phyloP scores from a whole-genome alignment of 2,329 filamentous ascomycete genomes.

The Thyridium curvatum region DNA sequence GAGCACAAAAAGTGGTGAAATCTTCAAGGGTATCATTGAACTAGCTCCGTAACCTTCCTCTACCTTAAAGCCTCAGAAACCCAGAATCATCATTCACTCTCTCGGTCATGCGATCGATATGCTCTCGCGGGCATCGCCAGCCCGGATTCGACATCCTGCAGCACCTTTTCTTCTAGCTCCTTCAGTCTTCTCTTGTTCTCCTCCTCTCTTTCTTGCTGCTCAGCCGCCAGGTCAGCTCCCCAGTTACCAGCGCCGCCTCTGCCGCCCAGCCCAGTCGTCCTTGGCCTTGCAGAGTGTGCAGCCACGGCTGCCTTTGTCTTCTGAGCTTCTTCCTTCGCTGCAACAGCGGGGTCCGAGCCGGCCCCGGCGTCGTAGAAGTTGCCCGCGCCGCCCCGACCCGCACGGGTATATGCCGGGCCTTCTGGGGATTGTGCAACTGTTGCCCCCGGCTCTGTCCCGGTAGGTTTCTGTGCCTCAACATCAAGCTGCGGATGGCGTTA shows the following conservation, averaged over 20 bases:
- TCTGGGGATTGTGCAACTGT: conserved; percentile 7
- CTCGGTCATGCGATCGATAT: conserved; percentile 24
- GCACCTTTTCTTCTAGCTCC: conserved; percentile 34
- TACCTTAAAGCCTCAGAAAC: too few relatives aligned
- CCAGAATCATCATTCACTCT: conserved; percentile 7
- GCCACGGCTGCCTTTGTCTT: conserved; percentile 25
- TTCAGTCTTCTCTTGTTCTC: conserved; percentile 17
- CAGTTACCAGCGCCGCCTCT: conserved; percentile 56
- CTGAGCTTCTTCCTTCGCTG: conserved; percentile 25
- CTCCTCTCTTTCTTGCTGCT: conserved; percentile 20
- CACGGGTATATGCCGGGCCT: conserved; percentile 26
- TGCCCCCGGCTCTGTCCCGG: conserved; percentile 14
- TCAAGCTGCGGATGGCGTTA: conserved; percentile 7
- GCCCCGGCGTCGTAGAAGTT: conserved; percentile 43
- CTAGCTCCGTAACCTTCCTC: background rate
- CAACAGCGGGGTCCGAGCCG: conserved; percentile 21
- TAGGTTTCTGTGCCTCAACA: conserved; percentile 29
- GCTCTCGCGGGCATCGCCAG: conserved; percentile 39
- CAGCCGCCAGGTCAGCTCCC: conserved; percentile 17
- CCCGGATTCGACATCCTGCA: conserved; percentile 39
- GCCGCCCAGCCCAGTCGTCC: conserved; percentile 26
- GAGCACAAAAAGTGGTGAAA: too few relatives aligned
- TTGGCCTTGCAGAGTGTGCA: conserved; percentile 16
- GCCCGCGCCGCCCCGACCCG: conserved; percentile 56
- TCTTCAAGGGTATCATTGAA: background rate